Base-by-base conservation (phyloP, 2,329 filamentous ascomycete species). In the Ambrosiella beaveri region DNA sequence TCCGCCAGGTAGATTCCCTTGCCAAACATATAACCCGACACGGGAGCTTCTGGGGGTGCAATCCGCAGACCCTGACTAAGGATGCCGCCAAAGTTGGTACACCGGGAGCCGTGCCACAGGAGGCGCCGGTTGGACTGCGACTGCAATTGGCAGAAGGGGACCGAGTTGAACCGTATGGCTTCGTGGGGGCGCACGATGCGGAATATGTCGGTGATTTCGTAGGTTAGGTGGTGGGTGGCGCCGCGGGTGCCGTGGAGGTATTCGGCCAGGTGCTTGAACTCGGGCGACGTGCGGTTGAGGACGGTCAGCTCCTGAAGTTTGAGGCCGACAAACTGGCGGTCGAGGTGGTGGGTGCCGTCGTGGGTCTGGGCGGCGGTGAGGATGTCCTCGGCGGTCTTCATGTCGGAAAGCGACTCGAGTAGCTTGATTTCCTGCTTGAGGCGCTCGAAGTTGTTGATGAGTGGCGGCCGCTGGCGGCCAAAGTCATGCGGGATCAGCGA, bases 1-100 rank as follows among this genome's bases (percentile, higher is more conserved):
- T 94, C 88, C 1, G 88, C 88, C 1, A 95, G 77, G 66, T 95
- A 95, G 52, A 95, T 85, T 50, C 88, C 88, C 69, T 94, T 94
- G 59, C 85, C 88, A 63, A 94, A 95, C 85, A 91, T 91, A 72
- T 91, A 89, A 1, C 87, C 87, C 3, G 75, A 78, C 0, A 82
- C 82, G 0, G 88, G 89, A 0, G 88, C 88, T 68, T 94, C 84
- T 0, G 85, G 84, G 0, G 89, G 89, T 6, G 89, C 89, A 63
- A 95, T 95, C n/a, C 88, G 85, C 6, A 95, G 77, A 63, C 89
- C 89, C 68, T 95, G 87, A 59, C 82, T 85, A 47, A 95, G 78
- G 60, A 95, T 95, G 65, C 88, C 89, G 65, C 85, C 88, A 63
- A 84, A 95, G 68, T 95, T 95, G 56, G 86, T 93, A 38, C 76